Evolutionary conservation across 2,329 filamentous ascomycete genomes (phyloP), one percentile per base, ranked within the genome.

Genomic region (Rosellinia necatrix): DNA sequence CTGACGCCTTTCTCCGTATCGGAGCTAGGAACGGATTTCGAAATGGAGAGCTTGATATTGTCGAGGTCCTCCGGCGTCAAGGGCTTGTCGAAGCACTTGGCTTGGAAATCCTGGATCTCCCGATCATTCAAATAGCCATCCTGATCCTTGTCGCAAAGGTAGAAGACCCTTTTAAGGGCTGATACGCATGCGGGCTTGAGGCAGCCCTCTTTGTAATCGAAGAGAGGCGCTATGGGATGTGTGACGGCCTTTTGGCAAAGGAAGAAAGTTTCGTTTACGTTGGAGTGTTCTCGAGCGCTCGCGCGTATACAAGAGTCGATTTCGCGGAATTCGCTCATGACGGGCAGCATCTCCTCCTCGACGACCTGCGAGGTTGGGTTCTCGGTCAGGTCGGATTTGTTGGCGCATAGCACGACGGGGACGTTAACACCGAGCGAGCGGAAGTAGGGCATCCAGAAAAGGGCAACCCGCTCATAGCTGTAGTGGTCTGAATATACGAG

Each of bases 371-470:
- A 83, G 7, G 91, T 91, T 56, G 82, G 89, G 37, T 85, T 87
- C 65, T 89, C 84, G 2, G 86, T 84, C 50, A 97, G 79, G 68
- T 99, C 94, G n/a, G 91, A 91, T 74, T 99, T 99, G 79, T 97
- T 97, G 69, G 94, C 92, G 69, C 94, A 97, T 53, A 99, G 78
- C 40, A 99, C 92, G 9, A 99, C 94, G 0, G 94, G 94, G 19
- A 99, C 92, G 71, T 99, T 99, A 70, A 99, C 94, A n/a, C 94
- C 94, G 34, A 99, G 83, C 3, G 92, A 96, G 59, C 94, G 89
- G 70, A 99, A 97, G 74, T 97, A 96, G 9, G 94, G 94, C 84
- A 99, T 89, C 94, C 94, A 99, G 74, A 97, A 99, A 41, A 99
- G 80, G 3, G 93, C 94, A 3, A 99, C 92, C 32, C 94, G 83